Conservation (phyloP, 345 rosid species). For the Ricinus communis region DNA sequence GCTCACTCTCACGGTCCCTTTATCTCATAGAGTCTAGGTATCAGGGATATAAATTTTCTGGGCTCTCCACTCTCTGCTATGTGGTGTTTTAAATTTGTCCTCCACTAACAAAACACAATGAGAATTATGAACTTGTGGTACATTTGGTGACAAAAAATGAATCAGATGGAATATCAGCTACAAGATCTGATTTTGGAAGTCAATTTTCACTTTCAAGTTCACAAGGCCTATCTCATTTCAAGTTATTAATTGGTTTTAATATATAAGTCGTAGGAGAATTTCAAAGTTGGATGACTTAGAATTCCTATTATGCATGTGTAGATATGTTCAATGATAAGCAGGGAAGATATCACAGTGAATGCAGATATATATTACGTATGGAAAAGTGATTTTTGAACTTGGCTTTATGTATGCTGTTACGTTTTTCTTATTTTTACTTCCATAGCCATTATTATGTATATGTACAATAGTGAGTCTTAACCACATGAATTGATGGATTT, state of each 20-base stretch:
- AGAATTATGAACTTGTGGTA: too few relatives aligned
- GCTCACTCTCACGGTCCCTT: too few relatives aligned
- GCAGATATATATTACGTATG: not conserved
- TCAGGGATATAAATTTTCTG: too few relatives aligned
- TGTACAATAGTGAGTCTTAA: not conserved
- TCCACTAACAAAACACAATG: too few relatives aligned
- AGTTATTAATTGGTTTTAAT: not conserved
- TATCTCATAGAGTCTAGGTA: too few relatives aligned
- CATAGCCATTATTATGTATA: not conserved
- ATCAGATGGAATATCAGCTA: not conserved
- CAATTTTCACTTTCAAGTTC: not conserved
- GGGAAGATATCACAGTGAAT: not conserved
- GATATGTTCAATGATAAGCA: not conserved
- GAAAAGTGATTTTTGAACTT: not conserved
- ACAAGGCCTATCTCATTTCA: not conserved
- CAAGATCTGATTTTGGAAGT: not conserved
- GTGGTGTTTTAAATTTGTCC: too few relatives aligned
- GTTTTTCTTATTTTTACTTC: too few relatives aligned
- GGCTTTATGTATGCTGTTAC: not conserved
- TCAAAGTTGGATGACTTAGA: not conserved
- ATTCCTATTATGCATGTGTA: too few relatives aligned
- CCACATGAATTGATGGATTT: conserved; percentile 35
- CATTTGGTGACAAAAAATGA: not conserved
- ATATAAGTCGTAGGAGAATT: not conserved
- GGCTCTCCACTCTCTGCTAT: too few relatives aligned